Conservation (phyloP, 164 flowering plant species). For the Aristolochia contorta region DNA sequence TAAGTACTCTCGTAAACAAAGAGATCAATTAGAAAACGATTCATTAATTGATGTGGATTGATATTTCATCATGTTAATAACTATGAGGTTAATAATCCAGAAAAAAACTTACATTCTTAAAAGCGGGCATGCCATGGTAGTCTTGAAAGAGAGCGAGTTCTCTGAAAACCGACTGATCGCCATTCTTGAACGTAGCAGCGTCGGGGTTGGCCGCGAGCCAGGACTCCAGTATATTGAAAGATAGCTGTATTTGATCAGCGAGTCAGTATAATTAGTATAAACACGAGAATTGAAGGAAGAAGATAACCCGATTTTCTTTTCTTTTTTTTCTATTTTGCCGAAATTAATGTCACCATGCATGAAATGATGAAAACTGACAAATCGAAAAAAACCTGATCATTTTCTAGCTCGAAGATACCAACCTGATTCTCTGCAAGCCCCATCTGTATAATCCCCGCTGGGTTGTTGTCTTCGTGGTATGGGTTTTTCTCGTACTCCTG, state of each 20-base stretch:
- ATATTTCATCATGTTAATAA: neutral
- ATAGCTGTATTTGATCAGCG: constrained; percentile 15
- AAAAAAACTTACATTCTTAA: constrained; percentile 30
- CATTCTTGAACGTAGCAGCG: constrained; percentile 14
- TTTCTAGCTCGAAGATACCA: neutral
- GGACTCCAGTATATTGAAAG: constrained; percentile 38
- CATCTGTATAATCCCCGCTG: constrained; percentile 42
- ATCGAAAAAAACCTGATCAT: neutral
- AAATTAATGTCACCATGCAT: neutral
- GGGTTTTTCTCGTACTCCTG: constrained; percentile 50
- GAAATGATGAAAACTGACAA: neutral
- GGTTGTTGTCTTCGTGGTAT: constrained; percentile 26
- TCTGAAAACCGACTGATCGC: constrained; percentile 29
- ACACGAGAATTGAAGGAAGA: too few relatives aligned
- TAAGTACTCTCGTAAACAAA: neutral
- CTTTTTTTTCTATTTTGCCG: neutral
- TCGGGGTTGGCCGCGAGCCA: constrained; percentile 34
- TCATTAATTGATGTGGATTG: neutral
- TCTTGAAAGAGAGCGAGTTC: constrained; percentile 50
- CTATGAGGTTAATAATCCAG: too few relatives aligned
- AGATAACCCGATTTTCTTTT: neutral
- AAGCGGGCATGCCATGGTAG: constrained; percentile 39
- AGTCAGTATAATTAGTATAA: too few relatives aligned
- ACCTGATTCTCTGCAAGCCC: constrained; percentile 49
- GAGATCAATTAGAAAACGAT: neutral